These are phyloP conservation scores for Nicotiana rustica DNA, from an alignment of 305 asterid species.

Conservation along the genomic window DNA sequence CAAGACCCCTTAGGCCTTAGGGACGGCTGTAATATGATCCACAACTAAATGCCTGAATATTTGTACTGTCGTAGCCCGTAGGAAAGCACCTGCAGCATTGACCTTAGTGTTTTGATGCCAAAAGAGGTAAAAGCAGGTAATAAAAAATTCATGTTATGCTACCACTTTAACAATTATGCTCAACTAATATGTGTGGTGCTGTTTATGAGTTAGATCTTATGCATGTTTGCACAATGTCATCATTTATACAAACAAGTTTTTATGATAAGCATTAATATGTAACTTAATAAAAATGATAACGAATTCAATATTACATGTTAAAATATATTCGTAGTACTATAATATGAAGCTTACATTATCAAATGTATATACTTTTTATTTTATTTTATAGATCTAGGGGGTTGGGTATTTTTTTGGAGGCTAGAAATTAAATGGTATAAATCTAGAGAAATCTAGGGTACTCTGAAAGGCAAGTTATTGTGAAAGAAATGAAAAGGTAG, in stretches of 20 bases:
- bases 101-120: neutral
- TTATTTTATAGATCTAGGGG: neutral
- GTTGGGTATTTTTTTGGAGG: neutral
- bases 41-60: neutral
- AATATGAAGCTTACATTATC: no score
- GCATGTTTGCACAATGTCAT: no score
- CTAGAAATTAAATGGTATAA: neutral
- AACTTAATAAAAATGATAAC: no score
- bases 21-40: neutral
- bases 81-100: neutral
- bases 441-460: neutral
- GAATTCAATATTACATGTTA: no score
- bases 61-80: neutral
- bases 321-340: no score
- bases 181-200: no score
- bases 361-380: neutral
- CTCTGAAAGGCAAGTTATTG: no score
- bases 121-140: neutral
- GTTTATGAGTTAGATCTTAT: no score
- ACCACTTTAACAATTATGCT: neutral
- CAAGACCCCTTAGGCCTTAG: no score
- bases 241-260: no score
- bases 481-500: no score
- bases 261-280: no score
- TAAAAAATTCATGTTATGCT: neutral